These are phyloP conservation scores for Colletotrichum cuscutae DNA, from an alignment of 2,329 filamentous ascomycete species.

Conservation along the genomic window DNA sequence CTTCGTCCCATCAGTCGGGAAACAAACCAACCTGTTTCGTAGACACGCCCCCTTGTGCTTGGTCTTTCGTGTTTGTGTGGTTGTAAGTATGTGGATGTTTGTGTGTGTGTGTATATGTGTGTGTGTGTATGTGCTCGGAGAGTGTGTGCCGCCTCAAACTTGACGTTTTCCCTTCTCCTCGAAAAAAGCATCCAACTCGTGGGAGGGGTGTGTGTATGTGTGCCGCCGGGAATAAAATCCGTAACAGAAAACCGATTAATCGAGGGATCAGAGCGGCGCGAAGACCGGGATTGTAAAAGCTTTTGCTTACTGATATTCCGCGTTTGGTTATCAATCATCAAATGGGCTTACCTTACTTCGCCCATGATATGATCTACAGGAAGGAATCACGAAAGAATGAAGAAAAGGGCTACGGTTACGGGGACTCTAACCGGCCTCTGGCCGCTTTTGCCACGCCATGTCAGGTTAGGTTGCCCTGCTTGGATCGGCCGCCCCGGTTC, in stretches of 20 bases:
- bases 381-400: background rate
- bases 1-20: constrained; percentile 28
- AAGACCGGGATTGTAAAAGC: background rate
- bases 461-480: constrained; percentile 2
- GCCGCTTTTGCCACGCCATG: background rate
- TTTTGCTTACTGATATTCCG: constrained; percentile 8
- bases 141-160: background rate
- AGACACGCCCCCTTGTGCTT: background rate
- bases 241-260: background rate
- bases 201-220: background rate
- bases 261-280: background rate
- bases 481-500: constrained; percentile 10
- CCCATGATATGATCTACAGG: background rate
- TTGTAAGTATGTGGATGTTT: no score
- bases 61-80: background rate
- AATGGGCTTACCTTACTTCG: background rate
- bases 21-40: constrained; percentile 21
- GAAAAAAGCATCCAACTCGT: background rate
- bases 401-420: background rate
- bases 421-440: background rate
- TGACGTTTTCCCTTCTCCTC: background rate
- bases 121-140: background rate
- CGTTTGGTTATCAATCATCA: constrained; percentile 16
- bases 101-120: no score
- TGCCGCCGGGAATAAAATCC: background rate